Evolutionary conservation across 768 basidiomycete species (phyloP).

Genomic region (Boletus rufocinnamomeus): DNA sequence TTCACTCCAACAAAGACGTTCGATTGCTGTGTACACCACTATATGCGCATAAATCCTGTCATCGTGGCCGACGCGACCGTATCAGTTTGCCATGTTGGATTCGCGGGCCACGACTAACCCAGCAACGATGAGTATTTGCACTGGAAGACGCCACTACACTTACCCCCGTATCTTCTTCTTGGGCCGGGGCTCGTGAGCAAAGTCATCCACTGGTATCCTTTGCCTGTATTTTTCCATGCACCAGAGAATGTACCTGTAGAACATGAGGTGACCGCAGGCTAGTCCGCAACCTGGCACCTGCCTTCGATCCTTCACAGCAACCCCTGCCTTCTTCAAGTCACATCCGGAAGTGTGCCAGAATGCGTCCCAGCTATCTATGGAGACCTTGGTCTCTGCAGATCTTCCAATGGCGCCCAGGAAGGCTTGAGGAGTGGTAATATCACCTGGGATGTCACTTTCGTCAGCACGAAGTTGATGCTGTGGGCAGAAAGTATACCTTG

Average conservation of each 20-base stretch:
- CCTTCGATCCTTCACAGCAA: conserved; percentile 73
- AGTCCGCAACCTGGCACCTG: conserved; percentile 33
- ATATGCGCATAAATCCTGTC: conserved; percentile 11
- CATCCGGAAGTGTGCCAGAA: conserved; percentile 64
- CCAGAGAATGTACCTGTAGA: conserved; percentile 77
- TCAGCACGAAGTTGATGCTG: conserved; percentile 5
- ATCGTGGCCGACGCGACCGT: conserved; percentile 56
- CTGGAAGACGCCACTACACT: conserved; percentile 27
- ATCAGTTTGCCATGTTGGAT: conserved; percentile 76
- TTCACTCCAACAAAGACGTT: conserved; percentile 13
- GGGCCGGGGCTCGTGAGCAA: conserved; percentile 65
- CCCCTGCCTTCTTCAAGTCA: conserved; percentile 63
- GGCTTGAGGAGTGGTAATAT: conserved; percentile 56
- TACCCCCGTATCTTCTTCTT: conserved; percentile 83
- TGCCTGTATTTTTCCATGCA: conserved; percentile 78
- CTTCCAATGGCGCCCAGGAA: conserved; percentile 80
- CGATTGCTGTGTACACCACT: conserved; percentile 18
- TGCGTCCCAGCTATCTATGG: conserved; percentile 66
- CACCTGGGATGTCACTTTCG: conserved; percentile 35
- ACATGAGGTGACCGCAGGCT: conserved; percentile 9
- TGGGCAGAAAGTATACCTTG: conserved; percentile 19
- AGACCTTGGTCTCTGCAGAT: conserved; percentile 61
- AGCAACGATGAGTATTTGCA: neutral
- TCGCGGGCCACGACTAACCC: conserved; percentile 66
- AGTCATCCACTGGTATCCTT: conserved; percentile 53